phyloP scores from a whole-genome alignment of 2,329 filamentous ascomycete genomes.

The Colletotrichum paranaense region DNA sequence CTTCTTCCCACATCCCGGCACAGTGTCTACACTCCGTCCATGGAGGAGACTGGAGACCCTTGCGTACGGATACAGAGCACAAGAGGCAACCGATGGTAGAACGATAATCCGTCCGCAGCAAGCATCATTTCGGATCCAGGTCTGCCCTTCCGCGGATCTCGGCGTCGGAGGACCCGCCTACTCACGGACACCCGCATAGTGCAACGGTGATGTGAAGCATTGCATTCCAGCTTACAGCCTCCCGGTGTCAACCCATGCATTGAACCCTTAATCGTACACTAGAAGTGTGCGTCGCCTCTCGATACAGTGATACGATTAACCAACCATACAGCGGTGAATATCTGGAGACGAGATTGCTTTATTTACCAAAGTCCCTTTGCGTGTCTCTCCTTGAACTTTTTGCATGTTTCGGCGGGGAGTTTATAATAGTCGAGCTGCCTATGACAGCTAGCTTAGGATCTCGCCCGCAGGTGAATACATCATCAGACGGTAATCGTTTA shows the following conservation, averaged over 20 bases:
- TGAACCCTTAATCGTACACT: not conserved
- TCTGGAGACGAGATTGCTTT: not conserved
- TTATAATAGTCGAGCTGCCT: not conserved
- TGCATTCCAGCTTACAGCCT: not conserved
- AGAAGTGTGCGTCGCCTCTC: not conserved
- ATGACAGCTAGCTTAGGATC: not conserved
- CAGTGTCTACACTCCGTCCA: not conserved
- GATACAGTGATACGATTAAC: not conserved
- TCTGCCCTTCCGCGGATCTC: not conserved
- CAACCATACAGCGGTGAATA: not conserved
- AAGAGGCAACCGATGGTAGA: not conserved
- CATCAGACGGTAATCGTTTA: not conserved
- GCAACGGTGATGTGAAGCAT: not conserved
- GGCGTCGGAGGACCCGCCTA: not conserved
- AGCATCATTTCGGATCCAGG: not conserved
- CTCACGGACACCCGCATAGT: not conserved
- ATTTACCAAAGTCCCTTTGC: not conserved
- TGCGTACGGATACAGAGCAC: not conserved
- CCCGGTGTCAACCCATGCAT: not conserved
- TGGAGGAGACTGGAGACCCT: not conserved
- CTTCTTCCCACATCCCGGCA: conserved; percentile 17
- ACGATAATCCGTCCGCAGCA: not conserved
- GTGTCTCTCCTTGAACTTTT: not conserved
- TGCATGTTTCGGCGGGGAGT: too few relatives aligned
- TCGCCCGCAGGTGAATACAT: not conserved